These are phyloP conservation scores for Cryptosporidium muris DNA, from an alignment of 169 alveolate species.

Conservation along the genomic window DNA sequence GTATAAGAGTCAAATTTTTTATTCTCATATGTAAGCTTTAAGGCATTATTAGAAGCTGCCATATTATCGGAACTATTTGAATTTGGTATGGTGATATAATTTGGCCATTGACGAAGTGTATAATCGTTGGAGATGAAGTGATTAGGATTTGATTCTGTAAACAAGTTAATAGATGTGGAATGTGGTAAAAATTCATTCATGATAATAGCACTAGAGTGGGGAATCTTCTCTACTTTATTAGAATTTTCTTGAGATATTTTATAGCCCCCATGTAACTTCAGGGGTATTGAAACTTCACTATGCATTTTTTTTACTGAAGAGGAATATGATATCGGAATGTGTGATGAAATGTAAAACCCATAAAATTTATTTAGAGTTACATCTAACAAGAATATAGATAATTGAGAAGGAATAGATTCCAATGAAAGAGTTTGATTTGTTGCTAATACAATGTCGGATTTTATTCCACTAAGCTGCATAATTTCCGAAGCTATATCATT, in stretches of 20 bases:
- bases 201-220: conserved; percentile 12
- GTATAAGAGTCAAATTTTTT: neutral
- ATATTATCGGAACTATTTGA: conserved; percentile 9
- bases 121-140: conserved; percentile 15
- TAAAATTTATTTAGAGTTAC: conserved; percentile 27
- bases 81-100: neutral
- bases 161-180: conserved; percentile 30
- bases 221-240: conserved; percentile 21
- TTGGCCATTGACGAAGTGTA: conserved; percentile 40
- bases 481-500: neutral
- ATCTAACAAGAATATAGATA: conserved; percentile 24
- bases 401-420: conserved; percentile 14
- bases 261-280: conserved; percentile 25
- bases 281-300: conserved; percentile 13
- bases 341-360: conserved; percentile 51
- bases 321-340: conserved; percentile 23
- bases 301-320: conserved; percentile 16
- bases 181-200: conserved; percentile 38
- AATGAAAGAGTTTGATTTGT: conserved; percentile 24
- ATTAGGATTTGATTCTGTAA: conserved; percentile 19
- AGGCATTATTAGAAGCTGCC: neutral
- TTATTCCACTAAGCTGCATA: conserved; percentile 1
- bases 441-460: conserved; percentile 1
- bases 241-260: conserved; percentile 24
- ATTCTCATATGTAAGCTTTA: neutral